These are phyloP conservation scores for Talaromyces sp. DNA, from an alignment of 2,329 filamentous ascomycete genomes.

Conservation along the genomic window DNA sequence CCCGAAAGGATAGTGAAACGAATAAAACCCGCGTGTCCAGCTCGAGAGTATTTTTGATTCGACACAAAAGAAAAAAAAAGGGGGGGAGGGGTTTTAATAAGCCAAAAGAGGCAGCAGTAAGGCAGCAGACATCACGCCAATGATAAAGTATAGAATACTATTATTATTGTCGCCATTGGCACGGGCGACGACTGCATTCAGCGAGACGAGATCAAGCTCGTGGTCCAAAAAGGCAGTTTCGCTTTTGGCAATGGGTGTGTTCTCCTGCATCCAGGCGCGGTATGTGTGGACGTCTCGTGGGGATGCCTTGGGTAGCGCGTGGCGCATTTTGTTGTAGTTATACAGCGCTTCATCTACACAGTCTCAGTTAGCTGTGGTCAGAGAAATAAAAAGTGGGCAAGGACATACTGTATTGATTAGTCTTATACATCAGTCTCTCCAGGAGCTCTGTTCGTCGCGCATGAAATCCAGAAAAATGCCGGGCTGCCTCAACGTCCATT, in stretches of 20 bases:
- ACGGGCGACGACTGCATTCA: slow-evolving; percentile 17
- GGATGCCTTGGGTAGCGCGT: slow-evolving; percentile 42
- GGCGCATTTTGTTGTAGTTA: slow-evolving; percentile 44
- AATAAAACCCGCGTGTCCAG: neutral
- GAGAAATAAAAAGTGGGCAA: neutral
- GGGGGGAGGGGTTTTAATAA: slow-evolving; percentile 22
- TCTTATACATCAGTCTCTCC: slow-evolving; percentile 52
- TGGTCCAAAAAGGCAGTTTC: slow-evolving; percentile 52
- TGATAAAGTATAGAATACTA: slow-evolving; percentile 31
- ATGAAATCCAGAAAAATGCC: slow-evolving; percentile 50
- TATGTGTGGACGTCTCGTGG: slow-evolving; percentile 48
- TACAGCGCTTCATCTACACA: slow-evolving; percentile 36
- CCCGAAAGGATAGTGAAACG: neutral
- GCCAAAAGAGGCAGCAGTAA: slow-evolving; percentile 55
- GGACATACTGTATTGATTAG: slow-evolving; percentile 57
- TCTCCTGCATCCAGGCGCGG: slow-evolving; percentile 48
- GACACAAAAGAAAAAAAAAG: neutral
- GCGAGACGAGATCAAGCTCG: slow-evolving; percentile 41
- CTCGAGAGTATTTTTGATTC: neutral
- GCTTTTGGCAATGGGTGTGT: slow-evolving; percentile 44
- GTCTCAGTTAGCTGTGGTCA: neutral
- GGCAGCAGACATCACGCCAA: slow-evolving; percentile 45
- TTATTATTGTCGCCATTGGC: slow-evolving; percentile 13
- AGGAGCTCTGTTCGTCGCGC: slow-evolving; percentile 51
- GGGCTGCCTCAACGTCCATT: slow-evolving; percentile 38